Conservation (phyloP, 768 basidiomycete species). For the Phlebiopsis flavidoalba region DNA sequence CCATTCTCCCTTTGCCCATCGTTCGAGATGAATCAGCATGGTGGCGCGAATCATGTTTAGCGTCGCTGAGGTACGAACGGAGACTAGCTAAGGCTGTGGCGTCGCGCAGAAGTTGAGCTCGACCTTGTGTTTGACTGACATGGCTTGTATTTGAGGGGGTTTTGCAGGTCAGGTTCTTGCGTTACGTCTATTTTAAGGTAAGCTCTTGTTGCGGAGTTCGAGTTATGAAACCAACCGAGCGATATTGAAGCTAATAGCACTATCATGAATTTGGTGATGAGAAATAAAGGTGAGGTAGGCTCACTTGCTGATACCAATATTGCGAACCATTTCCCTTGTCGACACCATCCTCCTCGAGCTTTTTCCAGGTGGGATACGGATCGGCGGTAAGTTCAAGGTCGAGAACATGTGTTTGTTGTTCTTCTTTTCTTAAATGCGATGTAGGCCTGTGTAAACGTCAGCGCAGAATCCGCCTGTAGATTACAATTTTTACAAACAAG, state of each 20-base stretch:
- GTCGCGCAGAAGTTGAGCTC: conserved; percentile 76
- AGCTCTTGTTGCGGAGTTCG: not conserved
- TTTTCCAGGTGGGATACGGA: conserved; percentile 77
- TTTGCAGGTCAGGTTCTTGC: conserved; percentile 59
- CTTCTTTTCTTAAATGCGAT: conserved; percentile 60
- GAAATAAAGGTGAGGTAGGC: too few species aligned
- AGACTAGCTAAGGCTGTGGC: conserved; percentile 71
- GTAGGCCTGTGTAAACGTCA: conserved; percentile 40
- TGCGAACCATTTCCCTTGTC: conserved; percentile 70
- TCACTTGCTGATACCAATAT: conserved; percentile 84
- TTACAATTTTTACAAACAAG: too few species aligned
- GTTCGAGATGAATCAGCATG: conserved; percentile 18
- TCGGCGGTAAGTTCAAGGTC: conserved; percentile 57
- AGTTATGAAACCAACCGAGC: conserved; percentile 27
- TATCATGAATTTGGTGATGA: too few species aligned
- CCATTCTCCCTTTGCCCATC: conserved; percentile 67
- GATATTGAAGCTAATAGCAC: conserved; percentile 49
- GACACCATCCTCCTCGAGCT: conserved; percentile 65
- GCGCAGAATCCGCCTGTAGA: too few species aligned
- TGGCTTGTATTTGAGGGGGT: conserved; percentile 54
- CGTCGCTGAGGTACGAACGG: conserved; percentile 34
- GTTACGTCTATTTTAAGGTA: conserved; percentile 32
- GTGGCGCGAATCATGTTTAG: not conserved
- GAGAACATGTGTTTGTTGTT: conserved; percentile 38
- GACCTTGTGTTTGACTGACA: conserved; percentile 75